phyloP scores from a whole-genome alignment of 305 asterid species.

The Ilex paraguariensis region DNA sequence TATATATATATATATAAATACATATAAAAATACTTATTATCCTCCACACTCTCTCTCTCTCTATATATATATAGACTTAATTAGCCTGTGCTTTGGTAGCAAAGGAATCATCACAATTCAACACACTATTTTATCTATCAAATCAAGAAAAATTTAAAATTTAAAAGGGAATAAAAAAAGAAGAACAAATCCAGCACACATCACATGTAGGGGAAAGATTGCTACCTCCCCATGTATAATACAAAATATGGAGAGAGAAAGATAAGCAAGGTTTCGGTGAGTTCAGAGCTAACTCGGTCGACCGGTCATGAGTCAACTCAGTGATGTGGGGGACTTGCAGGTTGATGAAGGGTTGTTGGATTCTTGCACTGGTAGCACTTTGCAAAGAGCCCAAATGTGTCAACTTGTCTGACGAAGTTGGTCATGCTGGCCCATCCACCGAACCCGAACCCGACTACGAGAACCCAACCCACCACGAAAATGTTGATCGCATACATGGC shows the following conservation, averaged over 20 bases:
- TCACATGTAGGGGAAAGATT: conserved; percentile 32
- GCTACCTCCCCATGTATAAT: conserved; percentile 39
- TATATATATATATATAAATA: not conserved
- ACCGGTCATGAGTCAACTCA: not conserved
- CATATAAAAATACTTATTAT: too few species aligned
- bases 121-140: conserved; percentile 34
- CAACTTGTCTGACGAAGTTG: conserved; percentile 49
- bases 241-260: conserved; percentile 17
- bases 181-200: conserved; percentile 26
- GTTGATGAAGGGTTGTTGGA: conserved; percentile 21
- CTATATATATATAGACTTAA: conserved; percentile 7
- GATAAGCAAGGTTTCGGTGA: not conserved
- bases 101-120: conserved; percentile 34
- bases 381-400: conserved; percentile 54
- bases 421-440: conserved; percentile 72
- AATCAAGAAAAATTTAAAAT: conserved; percentile 11
- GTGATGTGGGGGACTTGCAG: conserved; percentile 22
- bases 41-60: too few species aligned
- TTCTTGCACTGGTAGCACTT: conserved; percentile 58
- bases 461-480: conserved; percentile 45
- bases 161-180: conserved; percentile 12
- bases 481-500: conserved; percentile 50
- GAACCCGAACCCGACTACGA: conserved; percentile 57
- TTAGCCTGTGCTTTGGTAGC: conserved; percentile 18
- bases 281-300: not conserved